Conservation (phyloP, 2,329 filamentous ascomycete genomes). For the Herpotrichia juniperi region DNA sequence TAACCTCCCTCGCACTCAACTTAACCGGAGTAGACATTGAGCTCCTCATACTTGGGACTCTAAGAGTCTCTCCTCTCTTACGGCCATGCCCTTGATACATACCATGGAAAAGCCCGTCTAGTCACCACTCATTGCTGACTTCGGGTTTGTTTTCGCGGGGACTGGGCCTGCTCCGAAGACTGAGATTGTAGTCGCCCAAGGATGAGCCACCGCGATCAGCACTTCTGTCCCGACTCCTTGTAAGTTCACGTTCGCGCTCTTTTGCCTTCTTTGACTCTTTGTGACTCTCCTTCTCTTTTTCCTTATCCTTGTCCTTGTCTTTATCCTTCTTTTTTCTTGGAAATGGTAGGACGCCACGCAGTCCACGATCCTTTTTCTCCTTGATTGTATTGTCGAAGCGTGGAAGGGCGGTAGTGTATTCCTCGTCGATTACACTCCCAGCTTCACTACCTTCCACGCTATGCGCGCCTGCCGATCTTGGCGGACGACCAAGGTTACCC, state of each 20-base stretch:
- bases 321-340: constrained; percentile 33
- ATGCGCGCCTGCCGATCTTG: constrained; percentile 30
- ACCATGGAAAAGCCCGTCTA: constrained; percentile 45
- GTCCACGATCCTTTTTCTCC: constrained; percentile 46
- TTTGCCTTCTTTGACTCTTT: constrained; percentile 27
- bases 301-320: constrained; percentile 24
- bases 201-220: constrained; percentile 18
- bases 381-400: constrained; percentile 43
- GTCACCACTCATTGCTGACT: constrained; percentile 37
- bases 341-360: constrained; percentile 46
- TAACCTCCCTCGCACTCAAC: constrained; percentile 23
- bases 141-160: constrained; percentile 12
- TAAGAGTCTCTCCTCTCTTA: constrained; percentile 7
- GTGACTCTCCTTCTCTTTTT: constrained; percentile 31
- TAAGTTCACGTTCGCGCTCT: constrained; percentile 23
- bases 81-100: constrained; percentile 14
- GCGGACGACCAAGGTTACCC: constrained; percentile 27
- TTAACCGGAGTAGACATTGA: too few species aligned
- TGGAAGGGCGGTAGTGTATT: constrained; percentile 45
- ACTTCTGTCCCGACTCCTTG: constrained; percentile 20
- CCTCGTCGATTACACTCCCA: constrained; percentile 43
- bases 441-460: constrained; percentile 42
- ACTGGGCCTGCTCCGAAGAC: background rate
- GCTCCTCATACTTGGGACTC: background rate
- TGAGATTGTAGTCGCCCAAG: constrained; percentile 22